Percentiles rank a stretch among this genome's conserved stretches.
Evolutionary conservation across 257 asterid species (phyloP).

Genomic region (Primulina eburnea): DNA sequence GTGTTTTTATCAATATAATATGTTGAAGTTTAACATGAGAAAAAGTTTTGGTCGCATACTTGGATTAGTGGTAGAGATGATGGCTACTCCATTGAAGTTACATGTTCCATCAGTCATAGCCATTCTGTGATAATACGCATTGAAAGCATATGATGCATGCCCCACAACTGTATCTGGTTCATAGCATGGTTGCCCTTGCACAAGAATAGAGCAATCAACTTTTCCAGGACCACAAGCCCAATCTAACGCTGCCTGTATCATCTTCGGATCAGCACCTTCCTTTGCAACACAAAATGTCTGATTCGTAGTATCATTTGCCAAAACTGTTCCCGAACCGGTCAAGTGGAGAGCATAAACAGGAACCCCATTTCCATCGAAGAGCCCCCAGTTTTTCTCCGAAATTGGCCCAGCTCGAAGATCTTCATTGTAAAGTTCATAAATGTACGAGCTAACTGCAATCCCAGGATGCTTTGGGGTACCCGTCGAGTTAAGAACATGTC

Average conservation of each 20-base stretch:
- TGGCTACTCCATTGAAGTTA: constrained; percentile 86
- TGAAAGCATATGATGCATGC: constrained; percentile 88
- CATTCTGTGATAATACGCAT: constrained; percentile 75
- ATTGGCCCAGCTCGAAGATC: constrained; percentile 65
- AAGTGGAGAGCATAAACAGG: constrained; percentile 67
- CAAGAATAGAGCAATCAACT: constrained; percentile 67
- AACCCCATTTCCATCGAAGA: constrained; percentile 64
- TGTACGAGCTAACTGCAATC: constrained; percentile 67
- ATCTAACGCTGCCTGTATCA: constrained; percentile 86
- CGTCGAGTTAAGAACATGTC: constrained; percentile 65
- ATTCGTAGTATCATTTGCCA: constrained; percentile 84
- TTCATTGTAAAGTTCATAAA: constrained; percentile 87
- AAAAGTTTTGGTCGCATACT: constrained; percentile 40
- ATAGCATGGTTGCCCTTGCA: constrained; percentile 74
- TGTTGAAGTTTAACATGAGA: background rate
- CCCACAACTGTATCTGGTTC: constrained; percentile 70
- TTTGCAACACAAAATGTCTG: constrained; percentile 81
- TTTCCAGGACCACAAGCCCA: constrained; percentile 98
- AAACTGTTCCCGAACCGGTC: constrained; percentile 73
- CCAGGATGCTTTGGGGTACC: constrained; percentile 98
- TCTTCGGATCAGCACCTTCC: constrained; percentile 61
- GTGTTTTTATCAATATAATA: background rate
- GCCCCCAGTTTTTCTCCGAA: constrained; percentile 96
- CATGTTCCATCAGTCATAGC: constrained; percentile 80
- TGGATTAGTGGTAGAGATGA: constrained; percentile 72